Conservation (phyloP, 192 early-diverging fungal genomes). For the Mortierella antarctica region DNA sequence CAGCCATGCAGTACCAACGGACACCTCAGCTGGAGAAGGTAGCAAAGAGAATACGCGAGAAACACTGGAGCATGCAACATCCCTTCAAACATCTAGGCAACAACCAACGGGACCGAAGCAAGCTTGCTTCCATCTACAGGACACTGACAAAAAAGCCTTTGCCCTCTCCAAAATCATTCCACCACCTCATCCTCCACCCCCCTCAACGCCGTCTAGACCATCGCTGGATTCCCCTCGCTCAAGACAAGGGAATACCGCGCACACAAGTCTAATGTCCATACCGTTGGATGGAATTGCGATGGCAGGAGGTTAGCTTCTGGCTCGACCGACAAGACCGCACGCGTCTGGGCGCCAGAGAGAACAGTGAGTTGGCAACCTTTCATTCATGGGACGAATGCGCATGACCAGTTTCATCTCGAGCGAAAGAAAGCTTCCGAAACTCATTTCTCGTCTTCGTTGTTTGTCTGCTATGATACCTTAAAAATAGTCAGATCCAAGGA, state of each 20-base stretch:
- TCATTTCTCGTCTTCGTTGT: slow-evolving; percentile 3
- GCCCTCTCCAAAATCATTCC: too few relatives aligned
- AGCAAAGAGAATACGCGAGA: too few relatives aligned
- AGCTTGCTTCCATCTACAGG: too few relatives aligned
- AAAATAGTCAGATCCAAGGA: slow-evolving; percentile 66
- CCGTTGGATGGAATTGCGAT: slow-evolving; percentile 81
- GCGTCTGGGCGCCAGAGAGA: slow-evolving; percentile 74
- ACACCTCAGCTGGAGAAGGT: slow-evolving; percentile 42
- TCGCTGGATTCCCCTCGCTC: slow-evolving; percentile 48
- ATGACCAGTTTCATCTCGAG: not conserved
- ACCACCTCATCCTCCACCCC: not conserved
- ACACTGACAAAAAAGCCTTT: too few relatives aligned
- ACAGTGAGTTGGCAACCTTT: slow-evolving; percentile 49
- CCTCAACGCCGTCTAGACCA: slow-evolving; percentile 35
- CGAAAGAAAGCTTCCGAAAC: not conserved
- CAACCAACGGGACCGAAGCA: too few relatives aligned
- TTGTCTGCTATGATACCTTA: not conserved
- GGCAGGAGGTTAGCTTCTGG: slow-evolving; percentile 76
- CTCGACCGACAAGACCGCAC: slow-evolving; percentile 78
- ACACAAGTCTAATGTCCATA: slow-evolving; percentile 70
- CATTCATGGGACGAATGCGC: not conserved
- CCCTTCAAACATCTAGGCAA: too few relatives aligned
- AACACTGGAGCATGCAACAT: too few relatives aligned
- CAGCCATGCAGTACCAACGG: slow-evolving; percentile 33
- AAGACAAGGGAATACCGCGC: slow-evolving; percentile 65